Base-by-base conservation (phyloP, 768 basidiomycete genomes). In the Daedaleopsis sinensis region DNA sequence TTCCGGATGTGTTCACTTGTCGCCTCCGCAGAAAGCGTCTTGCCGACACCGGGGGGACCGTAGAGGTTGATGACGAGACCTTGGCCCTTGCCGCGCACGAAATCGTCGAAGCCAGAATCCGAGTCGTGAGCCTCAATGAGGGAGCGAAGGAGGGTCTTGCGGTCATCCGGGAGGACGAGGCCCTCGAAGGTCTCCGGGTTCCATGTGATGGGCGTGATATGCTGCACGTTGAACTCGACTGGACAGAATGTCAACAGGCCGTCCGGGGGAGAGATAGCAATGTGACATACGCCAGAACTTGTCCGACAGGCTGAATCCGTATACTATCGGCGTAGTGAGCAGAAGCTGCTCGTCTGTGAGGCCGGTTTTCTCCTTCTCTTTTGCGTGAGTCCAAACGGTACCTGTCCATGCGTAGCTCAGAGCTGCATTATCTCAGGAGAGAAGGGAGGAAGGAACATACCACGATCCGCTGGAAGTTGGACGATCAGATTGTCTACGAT, bases 171-270 rank as follows among this genome's bases (percentile, higher is more conserved):
- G 4, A 75, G 66, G 3, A 75, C 74, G 27, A 75, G 68, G n/a
- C 62, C 57, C 10, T 52, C 57, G 63, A 72, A 75, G 8, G 74
- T 70, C 38, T 71, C 70, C 21, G 71, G 61, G 59, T 68, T 68
- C 70, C 68, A 71, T 10, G 74, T 73, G 32, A 90, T 83, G 4
- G 79, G 77, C 18, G 71, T 44, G 47, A 89, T 74, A 53, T 82
- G 77, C 39, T 82, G 79, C 3, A 89, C 79, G 57, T 84, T 81
- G 68, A 89, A 84, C 65, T 84, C 85, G 60, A 87, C 85, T 87
- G 59, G 13, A 18, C 16, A 6, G 35, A n/a, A 9, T 12, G 37
- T 19, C 23, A 35, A 9, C 13, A 8, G 1, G 2, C 27, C 27
- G 27, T 3, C 27, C 3, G 3, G 3, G 27, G 7, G 27, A 32